A percentile compares a stretch with the other conserved stretches of the same genome.
Evolutionary conservation across 441 rosid genomes (phyloP).

Genomic region (Eruca vesicaria): DNA sequence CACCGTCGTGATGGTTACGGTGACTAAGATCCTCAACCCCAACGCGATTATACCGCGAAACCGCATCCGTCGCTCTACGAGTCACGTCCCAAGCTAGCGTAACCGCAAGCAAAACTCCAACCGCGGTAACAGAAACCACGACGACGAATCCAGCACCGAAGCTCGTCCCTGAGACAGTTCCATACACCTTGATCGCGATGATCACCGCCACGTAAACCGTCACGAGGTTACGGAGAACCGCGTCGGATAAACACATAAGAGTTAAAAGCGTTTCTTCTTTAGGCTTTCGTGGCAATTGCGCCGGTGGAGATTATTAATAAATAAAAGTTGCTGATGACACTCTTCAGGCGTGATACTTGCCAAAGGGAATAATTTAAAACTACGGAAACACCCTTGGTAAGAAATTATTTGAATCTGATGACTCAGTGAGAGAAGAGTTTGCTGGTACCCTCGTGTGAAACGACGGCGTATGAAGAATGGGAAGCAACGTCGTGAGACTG

Average conservation of each 20-base stretch:
- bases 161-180: conserved; percentile 57
- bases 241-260: conserved; percentile 58
- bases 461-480: background rate
- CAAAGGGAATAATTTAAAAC: background rate
- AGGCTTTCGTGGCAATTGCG: conserved; percentile 8
- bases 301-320: background rate
- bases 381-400: background rate
- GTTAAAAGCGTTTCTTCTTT: background rate
- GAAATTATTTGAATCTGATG: background rate
- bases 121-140: conserved; percentile 58
- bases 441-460: background rate
- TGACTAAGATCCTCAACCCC: conserved; percentile 28
- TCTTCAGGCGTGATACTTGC: conserved; percentile 4
- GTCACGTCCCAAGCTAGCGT: conserved; percentile 91
- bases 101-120: conserved; percentile 60
- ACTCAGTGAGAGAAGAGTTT: background rate
- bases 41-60: conserved; percentile 47
- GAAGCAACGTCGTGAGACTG: background rate
- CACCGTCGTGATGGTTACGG: conserved; percentile 23
- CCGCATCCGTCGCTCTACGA: conserved; percentile 59
- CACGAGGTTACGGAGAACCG: conserved; percentile 75
- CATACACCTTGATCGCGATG: conserved; percentile 69
- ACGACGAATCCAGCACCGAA: conserved; percentile 74
- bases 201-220: conserved; percentile 81
- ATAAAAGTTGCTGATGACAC: conserved; percentile 8